phyloP scores from a whole-genome alignment of 805 yeast species.

The Pichia thaimueangensis region DNA sequence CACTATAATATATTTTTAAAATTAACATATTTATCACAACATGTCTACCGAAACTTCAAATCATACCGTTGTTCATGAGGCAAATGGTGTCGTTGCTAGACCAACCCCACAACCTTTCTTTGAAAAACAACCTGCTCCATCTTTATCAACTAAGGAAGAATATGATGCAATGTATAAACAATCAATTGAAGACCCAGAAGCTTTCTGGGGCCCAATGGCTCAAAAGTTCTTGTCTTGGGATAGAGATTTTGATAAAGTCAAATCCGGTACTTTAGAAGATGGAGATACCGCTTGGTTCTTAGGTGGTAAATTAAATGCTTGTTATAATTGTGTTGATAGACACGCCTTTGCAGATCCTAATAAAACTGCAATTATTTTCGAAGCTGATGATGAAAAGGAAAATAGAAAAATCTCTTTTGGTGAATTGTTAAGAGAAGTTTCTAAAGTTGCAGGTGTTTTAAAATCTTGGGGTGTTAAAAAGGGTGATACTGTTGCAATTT shows the following conservation, averaged over 20 bases:
- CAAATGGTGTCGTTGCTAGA: constrained; percentile 43
- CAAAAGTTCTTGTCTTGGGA: constrained; percentile 73
- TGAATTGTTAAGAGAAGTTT: constrained; percentile 78
- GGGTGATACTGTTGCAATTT: constrained; percentile 96
- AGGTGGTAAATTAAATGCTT: constrained; percentile 89
- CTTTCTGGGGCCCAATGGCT: constrained; percentile 75
- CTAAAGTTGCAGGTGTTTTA: constrained; percentile 80
- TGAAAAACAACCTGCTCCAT: constrained; percentile 52
- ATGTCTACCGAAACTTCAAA: constrained; percentile 7
- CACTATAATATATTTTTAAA: too few species aligned
- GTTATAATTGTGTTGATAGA: constrained; percentile 91
- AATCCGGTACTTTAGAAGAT: constrained; percentile 54
- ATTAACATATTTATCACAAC: too few species aligned
- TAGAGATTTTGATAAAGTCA: constrained; percentile 61
- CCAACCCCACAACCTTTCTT: constrained; percentile 51
- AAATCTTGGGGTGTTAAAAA: constrained; percentile 78
- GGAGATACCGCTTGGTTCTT: constrained; percentile 93
- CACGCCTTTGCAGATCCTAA: constrained; percentile 86
- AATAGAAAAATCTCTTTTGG: constrained; percentile 75
- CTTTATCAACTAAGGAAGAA: constrained; percentile 57
- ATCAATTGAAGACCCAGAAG: constrained; percentile 73
- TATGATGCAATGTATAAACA: constrained; percentile 64
- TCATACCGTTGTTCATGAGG: constrained; percentile 55
- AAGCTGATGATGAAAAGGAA: constrained; percentile 84
- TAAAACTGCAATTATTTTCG: constrained; percentile 80